Conservation (phyloP, 2,329 filamentous ascomycete species). For the Neonectria magnoliae region DNA sequence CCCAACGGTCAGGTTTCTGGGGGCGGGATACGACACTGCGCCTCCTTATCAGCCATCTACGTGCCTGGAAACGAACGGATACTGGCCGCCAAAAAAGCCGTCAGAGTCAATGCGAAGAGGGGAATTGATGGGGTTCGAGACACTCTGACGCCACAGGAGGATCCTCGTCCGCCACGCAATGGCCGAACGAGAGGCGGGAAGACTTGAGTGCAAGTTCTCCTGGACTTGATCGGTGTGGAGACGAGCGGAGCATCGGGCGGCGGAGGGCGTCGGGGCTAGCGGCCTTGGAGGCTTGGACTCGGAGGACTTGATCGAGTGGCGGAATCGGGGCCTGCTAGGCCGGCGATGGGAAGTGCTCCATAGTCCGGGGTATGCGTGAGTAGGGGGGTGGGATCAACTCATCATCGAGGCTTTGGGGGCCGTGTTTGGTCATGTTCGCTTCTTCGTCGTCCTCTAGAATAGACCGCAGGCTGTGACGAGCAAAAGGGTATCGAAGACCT, state of each 20-base stretch:
- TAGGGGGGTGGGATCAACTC: too few species aligned
- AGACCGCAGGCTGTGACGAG: background rate
- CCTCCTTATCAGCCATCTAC: background rate
- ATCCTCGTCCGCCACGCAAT: background rate
- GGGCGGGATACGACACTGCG: slow-evolving; percentile 3
- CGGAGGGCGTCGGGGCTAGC: slow-evolving; percentile 31
- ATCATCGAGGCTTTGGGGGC: background rate
- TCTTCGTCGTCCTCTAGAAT: background rate
- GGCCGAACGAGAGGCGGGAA: slow-evolving; percentile 6
- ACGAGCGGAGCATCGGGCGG: slow-evolving; percentile 15
- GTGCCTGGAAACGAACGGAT: background rate
- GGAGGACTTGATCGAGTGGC: slow-evolving; percentile 31
- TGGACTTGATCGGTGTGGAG: slow-evolving; percentile 16
- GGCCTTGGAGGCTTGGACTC: slow-evolving; percentile 7
- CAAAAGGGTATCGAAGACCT: background rate
- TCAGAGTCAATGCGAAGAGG: background rate
- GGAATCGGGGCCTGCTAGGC: slow-evolving; percentile 30
- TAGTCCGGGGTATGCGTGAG: slow-evolving; percentile 21
- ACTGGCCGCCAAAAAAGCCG: background rate
- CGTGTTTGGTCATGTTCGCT: background rate
- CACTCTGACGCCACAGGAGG: slow-evolving; percentile 20
- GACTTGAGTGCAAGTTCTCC: slow-evolving; percentile 10
- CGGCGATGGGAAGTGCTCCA: slow-evolving; percentile 4
- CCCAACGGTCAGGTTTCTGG: slow-evolving; percentile 26
- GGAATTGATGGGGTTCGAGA: background rate